Percentiles rank a stretch among this genome's conserved stretches.
These are phyloP conservation scores for Sechiopsis laciniata DNA, from an alignment of 306 rosid genomes.

Conservation along the genomic window DNA sequence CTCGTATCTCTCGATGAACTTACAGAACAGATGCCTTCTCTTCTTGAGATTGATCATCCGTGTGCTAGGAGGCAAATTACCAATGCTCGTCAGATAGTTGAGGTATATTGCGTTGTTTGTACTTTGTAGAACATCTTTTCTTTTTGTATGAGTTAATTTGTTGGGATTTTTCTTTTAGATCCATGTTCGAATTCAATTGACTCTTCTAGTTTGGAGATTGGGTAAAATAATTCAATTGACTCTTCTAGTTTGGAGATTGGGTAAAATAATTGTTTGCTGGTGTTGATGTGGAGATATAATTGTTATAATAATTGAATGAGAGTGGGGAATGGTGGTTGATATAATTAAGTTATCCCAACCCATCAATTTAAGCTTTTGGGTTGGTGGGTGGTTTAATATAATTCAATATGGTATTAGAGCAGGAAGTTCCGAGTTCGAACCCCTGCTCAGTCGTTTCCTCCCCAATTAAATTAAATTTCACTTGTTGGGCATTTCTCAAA, in stretches of 20 bases:
- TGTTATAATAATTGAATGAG: neutral
- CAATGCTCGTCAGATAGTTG: constrained; percentile 56
- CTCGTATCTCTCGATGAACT: constrained; percentile 75
- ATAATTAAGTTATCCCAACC: too few relatives aligned
- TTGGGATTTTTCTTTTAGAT: neutral
- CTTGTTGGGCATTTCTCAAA: too few relatives aligned
- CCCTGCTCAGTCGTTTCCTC: too few relatives aligned
- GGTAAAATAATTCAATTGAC: neutral
- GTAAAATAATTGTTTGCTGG: constrained; percentile 9
- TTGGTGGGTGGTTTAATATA: too few relatives aligned
- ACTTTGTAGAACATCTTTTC: constrained; percentile 1
- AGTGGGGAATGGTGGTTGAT: neutral
- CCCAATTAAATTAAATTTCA: too few relatives aligned
- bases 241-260: neutral
- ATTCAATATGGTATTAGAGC: too few relatives aligned
- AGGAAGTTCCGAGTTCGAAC: too few relatives aligned
- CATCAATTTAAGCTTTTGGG: too few relatives aligned
- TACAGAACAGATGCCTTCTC: constrained; percentile 80
- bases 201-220: neutral
- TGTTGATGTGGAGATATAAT: too few relatives aligned
- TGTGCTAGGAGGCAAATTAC: constrained; percentile 77
- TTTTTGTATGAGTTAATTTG: neutral
- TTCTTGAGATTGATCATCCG: constrained; percentile 90
- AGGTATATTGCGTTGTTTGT: constrained; percentile 38
- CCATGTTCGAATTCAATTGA: neutral